Percentiles rank a stretch among this genome's conserved stretches.
Conservation (phyloP, 2,329 filamentous ascomycete species). For the Colletotrichum echinochloae region DNA sequence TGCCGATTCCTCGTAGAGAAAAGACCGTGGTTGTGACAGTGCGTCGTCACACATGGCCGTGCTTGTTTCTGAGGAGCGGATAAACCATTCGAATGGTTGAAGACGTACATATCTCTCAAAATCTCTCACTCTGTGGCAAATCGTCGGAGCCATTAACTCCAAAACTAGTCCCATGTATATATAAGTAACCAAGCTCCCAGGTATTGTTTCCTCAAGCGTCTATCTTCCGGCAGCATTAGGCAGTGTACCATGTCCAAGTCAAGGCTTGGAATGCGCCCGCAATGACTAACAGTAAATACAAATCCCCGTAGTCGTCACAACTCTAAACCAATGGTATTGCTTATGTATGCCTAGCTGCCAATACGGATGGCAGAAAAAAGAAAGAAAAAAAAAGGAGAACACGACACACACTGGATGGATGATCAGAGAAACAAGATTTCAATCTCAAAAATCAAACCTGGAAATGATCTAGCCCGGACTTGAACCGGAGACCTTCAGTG, state of each 20-base stretch:
- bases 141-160: not conserved
- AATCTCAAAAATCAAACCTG: slow-evolving; percentile 16
- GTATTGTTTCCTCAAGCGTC: not conserved
- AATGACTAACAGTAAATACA: not conserved
- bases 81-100: not conserved
- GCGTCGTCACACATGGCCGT: not conserved
- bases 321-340: too few species aligned
- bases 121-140: not conserved
- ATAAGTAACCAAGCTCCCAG: slow-evolving; percentile 3
- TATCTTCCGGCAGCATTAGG: not conserved
- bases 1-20: not conserved
- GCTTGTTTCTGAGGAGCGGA: not conserved
- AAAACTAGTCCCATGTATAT: slow-evolving; percentile 13
- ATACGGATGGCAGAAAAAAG: too few species aligned
- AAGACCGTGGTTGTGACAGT: too few species aligned
- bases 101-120: not conserved
- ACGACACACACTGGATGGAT: too few species aligned
- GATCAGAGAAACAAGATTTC: too few species aligned
- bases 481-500: slow-evolving; percentile 40
- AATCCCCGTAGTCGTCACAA: not conserved
- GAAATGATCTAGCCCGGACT: slow-evolving; percentile 34
- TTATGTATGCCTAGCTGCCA: too few species aligned
- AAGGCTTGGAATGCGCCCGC: slow-evolving; percentile 8
- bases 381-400: too few species aligned
- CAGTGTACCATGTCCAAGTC: not conserved